Evolutionary conservation across 371 early-diverging fungal species (phyloP).

Genomic region (Zychaea mexicana): DNA sequence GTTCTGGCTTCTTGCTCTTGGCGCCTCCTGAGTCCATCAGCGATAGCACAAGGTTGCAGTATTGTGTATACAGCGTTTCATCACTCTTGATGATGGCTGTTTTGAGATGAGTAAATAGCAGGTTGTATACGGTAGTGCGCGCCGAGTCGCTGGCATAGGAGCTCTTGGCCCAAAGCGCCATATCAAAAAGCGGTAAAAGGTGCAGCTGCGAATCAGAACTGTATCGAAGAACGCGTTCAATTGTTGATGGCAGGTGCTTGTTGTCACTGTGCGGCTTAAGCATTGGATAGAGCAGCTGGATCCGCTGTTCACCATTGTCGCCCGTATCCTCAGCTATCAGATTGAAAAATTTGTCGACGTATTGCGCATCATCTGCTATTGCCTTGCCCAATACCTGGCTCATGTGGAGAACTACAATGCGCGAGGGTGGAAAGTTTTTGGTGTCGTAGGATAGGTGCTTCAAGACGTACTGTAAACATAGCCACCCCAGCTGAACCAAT

Average conservation of each 20-base stretch:
- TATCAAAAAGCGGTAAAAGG: slow-evolving; percentile 12
- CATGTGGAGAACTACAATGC: slow-evolving; percentile 13
- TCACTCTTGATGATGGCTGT: not conserved
- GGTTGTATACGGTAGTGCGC: slow-evolving; percentile 5
- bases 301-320: not conserved
- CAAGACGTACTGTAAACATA: slow-evolving; percentile 13
- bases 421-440: slow-evolving; percentile 15
- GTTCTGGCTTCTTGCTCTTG: slow-evolving; percentile 4
- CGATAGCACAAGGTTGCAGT: not conserved
- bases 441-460: slow-evolving; percentile 8
- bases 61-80: not conserved
- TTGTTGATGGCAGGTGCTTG: not conserved
- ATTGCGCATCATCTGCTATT: not conserved
- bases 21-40: not conserved
- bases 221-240: slow-evolving; percentile 1
- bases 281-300: slow-evolving; percentile 13
- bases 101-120: slow-evolving; percentile 1
- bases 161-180: slow-evolving; percentile 1
- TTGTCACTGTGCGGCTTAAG: slow-evolving; percentile 18
- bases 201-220: slow-evolving; percentile 1
- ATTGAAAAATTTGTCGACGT: slow-evolving; percentile 9
- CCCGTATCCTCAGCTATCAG: not conserved
- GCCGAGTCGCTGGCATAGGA: slow-evolving; percentile 8
- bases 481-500: slow-evolving; percentile 12
- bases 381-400: slow-evolving; percentile 1